Conservation (phyloP, 1,139 yeast genomes). For the Debaryomyces nepalensis region DNA sequence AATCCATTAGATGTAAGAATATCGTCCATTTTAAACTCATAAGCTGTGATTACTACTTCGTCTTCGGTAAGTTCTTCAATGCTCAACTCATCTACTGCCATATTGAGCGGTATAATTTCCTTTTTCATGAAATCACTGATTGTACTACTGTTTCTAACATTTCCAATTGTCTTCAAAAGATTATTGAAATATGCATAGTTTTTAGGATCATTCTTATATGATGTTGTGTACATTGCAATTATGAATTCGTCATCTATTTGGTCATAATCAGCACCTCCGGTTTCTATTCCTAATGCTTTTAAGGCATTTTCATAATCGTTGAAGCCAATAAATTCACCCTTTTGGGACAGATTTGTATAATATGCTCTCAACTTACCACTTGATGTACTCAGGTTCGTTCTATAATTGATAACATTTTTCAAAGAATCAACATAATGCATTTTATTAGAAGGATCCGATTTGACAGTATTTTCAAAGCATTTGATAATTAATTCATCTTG, state of each 20-base stretch:
- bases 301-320: conserved; percentile 63
- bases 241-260: conserved; percentile 47
- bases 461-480: conserved; percentile 60
- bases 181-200: conserved; percentile 40
- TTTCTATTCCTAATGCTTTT: conserved; percentile 51
- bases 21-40: conserved; percentile 63
- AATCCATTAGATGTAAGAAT: conserved; percentile 67
- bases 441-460: conserved; percentile 56
- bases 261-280: conserved; percentile 20
- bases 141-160: conserved; percentile 45
- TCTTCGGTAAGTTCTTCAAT: conserved; percentile 73
- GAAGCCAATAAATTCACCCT: conserved; percentile 64
- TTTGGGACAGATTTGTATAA: conserved; percentile 53
- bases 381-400: conserved; percentile 18
- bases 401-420: conserved; percentile 25
- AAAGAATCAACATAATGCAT: conserved; percentile 74
- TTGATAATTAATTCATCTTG: conserved; percentile 63
- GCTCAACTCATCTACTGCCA: conserved; percentile 66
- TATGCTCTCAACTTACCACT: conserved; percentile 43
- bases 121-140: conserved; percentile 52
- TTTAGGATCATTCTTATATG: conserved; percentile 38
- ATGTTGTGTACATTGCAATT: conserved; percentile 51
- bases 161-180: conserved; percentile 49
- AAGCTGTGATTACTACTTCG: conserved; percentile 74
- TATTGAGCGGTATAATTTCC: conserved; percentile 57